Base-by-base conservation (phyloP, 2,329 filamentous ascomycete genomes). In the Diaporthe citrichinensis region DNA sequence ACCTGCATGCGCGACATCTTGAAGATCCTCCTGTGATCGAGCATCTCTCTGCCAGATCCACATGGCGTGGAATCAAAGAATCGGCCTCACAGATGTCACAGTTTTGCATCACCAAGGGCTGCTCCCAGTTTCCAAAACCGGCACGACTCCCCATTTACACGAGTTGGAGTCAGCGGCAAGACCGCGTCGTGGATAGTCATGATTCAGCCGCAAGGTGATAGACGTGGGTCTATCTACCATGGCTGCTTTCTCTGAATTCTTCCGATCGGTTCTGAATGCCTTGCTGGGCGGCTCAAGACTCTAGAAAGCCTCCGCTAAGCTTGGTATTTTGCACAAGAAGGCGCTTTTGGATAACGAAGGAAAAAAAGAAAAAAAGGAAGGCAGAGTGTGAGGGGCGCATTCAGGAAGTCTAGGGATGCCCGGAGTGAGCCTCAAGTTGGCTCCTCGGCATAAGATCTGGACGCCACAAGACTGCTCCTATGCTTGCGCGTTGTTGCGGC, bases 131-230 rank as follows among this genome's bases (percentile, higher is more conserved):
- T 51, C 28, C 28, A 51, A 36, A 25, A 51, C 41, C 28, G 20
- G 46, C 28, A 28, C 31, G 20, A 34, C 31, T 68, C 20, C 31
- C 44, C 12, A 7, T 51, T 39, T 14, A 34, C 41, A 25, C 31
- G 62, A 68, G 23, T 53, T 53, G 31, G 23, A 25, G 46, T 25
- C 62, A n/a, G 31, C 62, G 46, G 31, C 28, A 53, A 36, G 23
- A 53, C 46, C 20, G 23, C 20, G 15, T 36, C 31, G 31, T 51
- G 34, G 41, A 8, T 39, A 53, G 28, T 28, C 62, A 68, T 68
- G 62, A 68, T 68, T 68, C 62, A 68, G 62, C 62, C 23, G 44
- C 23, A 51, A 68, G 31, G 62, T 68, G 62, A 68, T 39, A 12
- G 44, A 25, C 14, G 62, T 68, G 62, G 46, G 31, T 31, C 62